Evolutionary conservation across 495 filamentous ascomycete species (phyloP).

Genomic region (Penicillium arizonense): DNA sequence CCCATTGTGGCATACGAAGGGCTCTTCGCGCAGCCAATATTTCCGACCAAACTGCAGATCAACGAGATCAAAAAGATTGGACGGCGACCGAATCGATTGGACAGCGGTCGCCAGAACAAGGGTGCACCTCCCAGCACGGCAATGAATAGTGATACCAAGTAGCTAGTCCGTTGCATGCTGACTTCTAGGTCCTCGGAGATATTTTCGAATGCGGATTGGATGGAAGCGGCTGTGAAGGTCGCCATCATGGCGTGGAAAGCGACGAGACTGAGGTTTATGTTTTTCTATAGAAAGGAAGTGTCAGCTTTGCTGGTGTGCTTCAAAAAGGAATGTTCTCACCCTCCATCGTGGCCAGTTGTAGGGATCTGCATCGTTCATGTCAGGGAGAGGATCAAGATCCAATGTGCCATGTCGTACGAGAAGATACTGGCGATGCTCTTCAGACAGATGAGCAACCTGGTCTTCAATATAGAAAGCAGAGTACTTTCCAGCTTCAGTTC

Average conservation of each 20-base stretch:
- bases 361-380: slow-evolving; percentile 46
- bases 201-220: slow-evolving; percentile 51
- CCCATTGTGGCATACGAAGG: slow-evolving; percentile 40
- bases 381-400: slow-evolving; percentile 51
- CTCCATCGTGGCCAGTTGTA: slow-evolving; percentile 52
- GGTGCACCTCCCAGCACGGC: slow-evolving; percentile 50
- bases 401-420: slow-evolving; percentile 46
- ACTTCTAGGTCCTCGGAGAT: slow-evolving; percentile 47
- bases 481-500: slow-evolving; percentile 13
- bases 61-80: slow-evolving; percentile 51
- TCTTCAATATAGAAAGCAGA: slow-evolving; percentile 21
- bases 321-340: slow-evolving; percentile 13
- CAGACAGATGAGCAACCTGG: slow-evolving; percentile 19
- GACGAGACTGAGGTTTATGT: slow-evolving; percentile 50
- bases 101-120: slow-evolving; percentile 53
- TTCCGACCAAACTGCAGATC: slow-evolving; percentile 43
- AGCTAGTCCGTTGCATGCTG: slow-evolving; percentile 46
- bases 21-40: slow-evolving; percentile 46
- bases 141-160: slow-evolving; percentile 53
- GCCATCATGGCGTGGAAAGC: slow-evolving; percentile 57
- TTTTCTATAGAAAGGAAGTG: slow-evolving; percentile 38
- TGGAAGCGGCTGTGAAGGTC: slow-evolving; percentile 52
- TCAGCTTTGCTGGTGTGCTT: neutral
- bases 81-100: slow-evolving; percentile 52
- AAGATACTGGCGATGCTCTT: slow-evolving; percentile 41